phyloP scores from a whole-genome alignment of 345 rosid genomes.

The Melastoma malabathricum region DNA sequence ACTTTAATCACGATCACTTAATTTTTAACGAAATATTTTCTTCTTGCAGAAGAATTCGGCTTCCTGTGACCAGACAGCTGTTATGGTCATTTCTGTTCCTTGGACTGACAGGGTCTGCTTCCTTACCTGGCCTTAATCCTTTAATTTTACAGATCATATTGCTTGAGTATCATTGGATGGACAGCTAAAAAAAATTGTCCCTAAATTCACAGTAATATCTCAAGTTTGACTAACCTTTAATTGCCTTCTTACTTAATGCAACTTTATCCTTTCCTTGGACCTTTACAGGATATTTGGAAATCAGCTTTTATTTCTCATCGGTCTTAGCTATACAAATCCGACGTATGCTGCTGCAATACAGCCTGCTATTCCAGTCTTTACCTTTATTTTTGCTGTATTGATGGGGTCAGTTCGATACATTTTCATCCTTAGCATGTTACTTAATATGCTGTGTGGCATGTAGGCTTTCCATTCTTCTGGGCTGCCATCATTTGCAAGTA shows the following conservation, averaged over 20 bases:
- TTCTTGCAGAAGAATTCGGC: slow-evolving; percentile 50
- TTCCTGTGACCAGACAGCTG: slow-evolving; percentile 56
- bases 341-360: slow-evolving; percentile 96
- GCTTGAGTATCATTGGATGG: neutral
- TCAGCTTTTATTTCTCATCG: slow-evolving; percentile 87
- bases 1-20: neutral
- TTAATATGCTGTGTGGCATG: slow-evolving; percentile 7
- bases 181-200: neutral
- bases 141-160: neutral
- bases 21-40: slow-evolving; percentile 2
- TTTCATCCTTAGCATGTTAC: neutral
- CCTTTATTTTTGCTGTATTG: slow-evolving; percentile 74
- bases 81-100: slow-evolving; percentile 70
- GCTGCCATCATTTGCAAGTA: no score
- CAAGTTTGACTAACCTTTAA: neutral
- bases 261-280: slow-evolving; percentile 4
- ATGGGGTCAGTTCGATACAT: slow-evolving; percentile 57
- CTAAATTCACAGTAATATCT: neutral
- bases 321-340: slow-evolving; percentile 94
- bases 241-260: neutral
- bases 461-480: no score
- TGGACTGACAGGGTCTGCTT: slow-evolving; percentile 75
- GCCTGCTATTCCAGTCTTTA: slow-evolving; percentile 95
- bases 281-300: slow-evolving; percentile 83
- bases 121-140: neutral